phyloP scores from a whole-genome alignment of 2,329 filamentous ascomycete genomes.

The Colletotrichum sojae region DNA sequence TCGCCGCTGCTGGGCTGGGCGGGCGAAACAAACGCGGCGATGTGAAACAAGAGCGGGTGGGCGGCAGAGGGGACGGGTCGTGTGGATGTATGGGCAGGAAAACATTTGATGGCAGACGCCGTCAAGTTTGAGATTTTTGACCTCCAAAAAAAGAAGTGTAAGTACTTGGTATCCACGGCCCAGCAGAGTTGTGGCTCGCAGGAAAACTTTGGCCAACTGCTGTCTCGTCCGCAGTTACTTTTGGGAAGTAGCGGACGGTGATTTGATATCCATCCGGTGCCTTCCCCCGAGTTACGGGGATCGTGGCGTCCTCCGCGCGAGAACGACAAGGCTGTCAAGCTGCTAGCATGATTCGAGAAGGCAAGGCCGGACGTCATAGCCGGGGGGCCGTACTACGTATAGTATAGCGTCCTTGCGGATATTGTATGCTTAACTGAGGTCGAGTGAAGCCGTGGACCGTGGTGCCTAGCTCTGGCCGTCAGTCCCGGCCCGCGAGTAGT shows the following conservation, averaged over 20 bases:
- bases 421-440: conserved; percentile 8
- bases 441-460: background rate
- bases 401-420: background rate
- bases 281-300: conserved; percentile 21
- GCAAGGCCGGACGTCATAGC: conserved; percentile 19
- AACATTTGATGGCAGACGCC: conserved; percentile 39
- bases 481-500: conserved; percentile 4
- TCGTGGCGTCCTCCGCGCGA: conserved; percentile 6
- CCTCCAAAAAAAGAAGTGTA: conserved; percentile 29
- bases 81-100: conserved; percentile 6
- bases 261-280: conserved; percentile 26
- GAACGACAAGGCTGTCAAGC: conserved; percentile 22
- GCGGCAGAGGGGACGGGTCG: conserved; percentile 26
- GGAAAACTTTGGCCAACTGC: conserved; percentile 17
- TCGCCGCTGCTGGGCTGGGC: conserved; percentile 20
- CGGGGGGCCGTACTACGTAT: background rate
- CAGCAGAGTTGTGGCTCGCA: conserved; percentile 1
- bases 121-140: conserved; percentile 34
- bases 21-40: conserved; percentile 39
- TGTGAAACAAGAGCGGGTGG: conserved; percentile 39
- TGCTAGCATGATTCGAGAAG: conserved; percentile 23
- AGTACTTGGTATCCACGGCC: background rate
- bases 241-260: conserved; percentile 9
- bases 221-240: conserved; percentile 26
- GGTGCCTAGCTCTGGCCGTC: conserved; percentile 11